A percentile compares a stretch with the other conserved stretches of the same genome.
These are phyloP conservation scores for Emmonsiellopsis sp. DNA, from an alignment of 2,329 filamentous ascomycete species.

Conservation along the genomic window DNA sequence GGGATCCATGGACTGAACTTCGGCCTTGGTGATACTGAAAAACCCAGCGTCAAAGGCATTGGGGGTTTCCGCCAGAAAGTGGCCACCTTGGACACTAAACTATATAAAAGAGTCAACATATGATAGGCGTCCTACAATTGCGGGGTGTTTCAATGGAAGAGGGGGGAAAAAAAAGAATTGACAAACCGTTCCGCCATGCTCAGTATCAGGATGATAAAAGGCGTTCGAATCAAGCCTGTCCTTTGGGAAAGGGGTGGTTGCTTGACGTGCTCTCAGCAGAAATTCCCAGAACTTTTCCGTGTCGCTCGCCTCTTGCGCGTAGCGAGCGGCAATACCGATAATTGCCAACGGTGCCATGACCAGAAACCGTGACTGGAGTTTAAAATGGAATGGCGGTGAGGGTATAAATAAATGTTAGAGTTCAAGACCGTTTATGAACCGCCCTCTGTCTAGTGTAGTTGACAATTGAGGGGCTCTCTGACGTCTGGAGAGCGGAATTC, in stretches of 20 bases:
- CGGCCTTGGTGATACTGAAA: constrained; percentile 8
- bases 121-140: not conserved
- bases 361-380: not conserved
- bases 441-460: no score
- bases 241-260: constrained; percentile 24
- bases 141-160: not conserved
- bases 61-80: constrained; percentile 6
- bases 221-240: constrained; percentile 26
- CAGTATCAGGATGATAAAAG: constrained; percentile 29
- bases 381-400: no score
- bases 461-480: no score
- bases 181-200: constrained; percentile 24
- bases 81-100: constrained; percentile 2
- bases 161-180: not conserved
- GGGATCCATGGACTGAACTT: constrained; percentile 12
- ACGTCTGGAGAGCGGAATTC: no score
- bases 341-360: constrained; percentile 16
- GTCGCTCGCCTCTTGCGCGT: constrained; percentile 23
- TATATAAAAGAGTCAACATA: not conserved
- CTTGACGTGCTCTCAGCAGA: constrained; percentile 20
- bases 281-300: constrained; percentile 26
- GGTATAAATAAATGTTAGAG: no score
- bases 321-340: constrained; percentile 24
- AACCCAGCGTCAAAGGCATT: constrained; percentile 6
- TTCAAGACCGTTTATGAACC: no score